phyloP scores from a whole-genome alignment of 1,284 basidiomycete species.

The Phlebopus sp. region DNA sequence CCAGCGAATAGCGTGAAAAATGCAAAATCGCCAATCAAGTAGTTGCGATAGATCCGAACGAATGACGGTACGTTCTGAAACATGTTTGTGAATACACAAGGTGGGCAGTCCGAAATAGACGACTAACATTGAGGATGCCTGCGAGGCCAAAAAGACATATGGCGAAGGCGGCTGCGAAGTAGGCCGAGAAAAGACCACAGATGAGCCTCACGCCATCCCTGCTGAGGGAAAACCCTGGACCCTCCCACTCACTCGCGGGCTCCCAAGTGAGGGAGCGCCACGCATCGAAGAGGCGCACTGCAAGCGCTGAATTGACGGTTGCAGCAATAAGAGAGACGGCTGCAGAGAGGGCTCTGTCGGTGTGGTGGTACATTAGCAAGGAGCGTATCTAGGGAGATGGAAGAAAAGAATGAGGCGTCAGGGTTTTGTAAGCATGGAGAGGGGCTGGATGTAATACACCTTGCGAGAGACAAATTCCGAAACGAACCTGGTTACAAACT shows the following conservation, averaged over 20 bases:
- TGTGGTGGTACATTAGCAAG: constrained; percentile 4
- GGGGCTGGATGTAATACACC: constrained; percentile 3
- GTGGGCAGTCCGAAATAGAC: neutral
- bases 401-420: neutral
- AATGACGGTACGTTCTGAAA: constrained; percentile 49
- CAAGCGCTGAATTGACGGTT: constrained; percentile 51
- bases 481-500: constrained; percentile 11
- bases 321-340: constrained; percentile 55
- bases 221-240: constrained; percentile 53
- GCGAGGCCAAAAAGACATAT: constrained; percentile 61
- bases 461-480: neutral
- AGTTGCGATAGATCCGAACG: constrained; percentile 67
- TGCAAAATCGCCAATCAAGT: constrained; percentile 69
- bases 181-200: constrained; percentile 61
- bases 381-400: neutral
- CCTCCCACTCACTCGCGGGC: constrained; percentile 70
- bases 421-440: constrained; percentile 7
- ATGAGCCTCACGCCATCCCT: constrained; percentile 61
- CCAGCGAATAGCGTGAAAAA: constrained; percentile 59
- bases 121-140: constrained; percentile 62
- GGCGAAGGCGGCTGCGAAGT: constrained; percentile 60
- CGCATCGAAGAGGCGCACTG: constrained; percentile 51
- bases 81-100: constrained; percentile 2
- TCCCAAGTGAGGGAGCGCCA: constrained; percentile 68
- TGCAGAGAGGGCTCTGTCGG: constrained; percentile 52